Conservation (phyloP, 2,329 filamentous ascomycete species). For the Atkinsonella hypoxylon region DNA sequence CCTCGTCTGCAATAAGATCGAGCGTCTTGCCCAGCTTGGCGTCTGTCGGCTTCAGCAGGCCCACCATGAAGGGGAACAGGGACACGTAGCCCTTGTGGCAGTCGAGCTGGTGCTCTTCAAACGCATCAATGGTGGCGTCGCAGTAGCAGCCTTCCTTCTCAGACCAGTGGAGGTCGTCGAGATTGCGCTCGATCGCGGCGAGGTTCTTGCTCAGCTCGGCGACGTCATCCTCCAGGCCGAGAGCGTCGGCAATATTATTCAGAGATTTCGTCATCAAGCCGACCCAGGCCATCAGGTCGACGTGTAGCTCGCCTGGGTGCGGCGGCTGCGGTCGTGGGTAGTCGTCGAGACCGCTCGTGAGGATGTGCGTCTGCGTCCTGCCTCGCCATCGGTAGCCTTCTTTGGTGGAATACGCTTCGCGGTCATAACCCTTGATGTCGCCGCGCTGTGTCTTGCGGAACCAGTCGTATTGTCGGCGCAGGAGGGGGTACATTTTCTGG, state of each 20-base stretch:
- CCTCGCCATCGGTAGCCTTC: slow-evolving; percentile 95
- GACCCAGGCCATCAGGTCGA: slow-evolving; percentile 92
- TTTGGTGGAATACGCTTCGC: slow-evolving; percentile 74
- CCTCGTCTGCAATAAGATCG: slow-evolving; percentile 65
- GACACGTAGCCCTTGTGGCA: slow-evolving; percentile 97
- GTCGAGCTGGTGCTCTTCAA: slow-evolving; percentile 77
- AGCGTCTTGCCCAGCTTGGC: slow-evolving; percentile 63
- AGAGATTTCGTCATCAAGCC: slow-evolving; percentile 92
- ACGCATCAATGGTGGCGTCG: slow-evolving; percentile 90
- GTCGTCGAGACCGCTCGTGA: slow-evolving; percentile 91
- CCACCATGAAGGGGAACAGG: slow-evolving; percentile 82
- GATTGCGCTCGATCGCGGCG: slow-evolving; percentile 69
- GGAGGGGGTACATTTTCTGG: slow-evolving; percentile 67
- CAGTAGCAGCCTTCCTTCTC: slow-evolving; percentile 73
- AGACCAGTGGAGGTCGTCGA: slow-evolving; percentile 90
- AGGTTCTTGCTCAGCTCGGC: slow-evolving; percentile 60
- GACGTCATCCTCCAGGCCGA: slow-evolving; percentile 68
- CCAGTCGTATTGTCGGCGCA: slow-evolving; percentile 87
- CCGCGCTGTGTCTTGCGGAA: slow-evolving; percentile 86
- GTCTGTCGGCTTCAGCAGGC: slow-evolving; percentile 62
- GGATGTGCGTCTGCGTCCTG: slow-evolving; percentile 71
- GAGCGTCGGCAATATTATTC: slow-evolving; percentile 60
- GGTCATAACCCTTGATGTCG: slow-evolving; percentile 83
- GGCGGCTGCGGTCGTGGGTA: slow-evolving; percentile 90
- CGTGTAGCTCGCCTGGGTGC: slow-evolving; percentile 88